These are phyloP conservation scores for Globisporangium parvum DNA, from an alignment of 352 stramenopile genomes.

Conservation along the genomic window DNA sequence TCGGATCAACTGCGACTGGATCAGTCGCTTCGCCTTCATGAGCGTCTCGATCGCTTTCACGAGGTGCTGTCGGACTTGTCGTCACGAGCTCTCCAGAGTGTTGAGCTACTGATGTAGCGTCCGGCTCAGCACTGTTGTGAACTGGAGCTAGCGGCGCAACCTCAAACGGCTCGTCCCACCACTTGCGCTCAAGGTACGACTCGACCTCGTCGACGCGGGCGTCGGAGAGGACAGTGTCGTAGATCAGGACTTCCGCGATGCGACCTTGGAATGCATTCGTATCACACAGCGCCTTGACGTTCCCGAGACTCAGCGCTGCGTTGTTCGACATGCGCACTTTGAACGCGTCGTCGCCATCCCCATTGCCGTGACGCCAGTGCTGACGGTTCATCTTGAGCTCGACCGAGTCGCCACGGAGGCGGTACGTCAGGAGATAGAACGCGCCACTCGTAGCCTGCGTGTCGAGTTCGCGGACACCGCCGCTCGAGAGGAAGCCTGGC, in stretches of 20 bases:
- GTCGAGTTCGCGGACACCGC: constrained; percentile 30
- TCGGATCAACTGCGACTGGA: no score
- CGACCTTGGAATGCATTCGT: constrained; percentile 52
- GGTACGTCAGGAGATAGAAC: constrained; percentile 40
- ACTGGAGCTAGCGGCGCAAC: neutral
- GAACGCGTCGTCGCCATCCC: constrained; percentile 12
- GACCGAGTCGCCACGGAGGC: constrained; percentile 30
- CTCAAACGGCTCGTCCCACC: constrained; percentile 30
- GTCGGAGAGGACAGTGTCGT: constrained; percentile 35
- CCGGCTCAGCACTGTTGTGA: neutral
- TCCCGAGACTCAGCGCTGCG: constrained; percentile 40
- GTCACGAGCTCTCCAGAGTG: no score
- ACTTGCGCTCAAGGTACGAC: constrained; percentile 44
- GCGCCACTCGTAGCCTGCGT: constrained; percentile 14
- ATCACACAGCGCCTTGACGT: constrained; percentile 46
- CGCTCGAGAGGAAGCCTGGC: constrained; percentile 44
- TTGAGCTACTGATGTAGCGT: neutral
- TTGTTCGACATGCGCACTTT: constrained; percentile 38
- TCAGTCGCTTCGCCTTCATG: no score
- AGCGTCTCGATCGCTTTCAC: no score
- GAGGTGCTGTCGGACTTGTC: no score
- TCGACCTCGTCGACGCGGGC: constrained; percentile 23
- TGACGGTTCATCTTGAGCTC: constrained; percentile 40
- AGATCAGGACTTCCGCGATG: constrained; percentile 52
- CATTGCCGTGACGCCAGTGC: constrained; percentile 16